Percentiles rank a stretch among this genome's conserved stretches.
These are phyloP conservation scores for Asterionellopsis glacialis DNA, from an alignment of 108 stramenopile genomes.

Conservation along the genomic window DNA sequence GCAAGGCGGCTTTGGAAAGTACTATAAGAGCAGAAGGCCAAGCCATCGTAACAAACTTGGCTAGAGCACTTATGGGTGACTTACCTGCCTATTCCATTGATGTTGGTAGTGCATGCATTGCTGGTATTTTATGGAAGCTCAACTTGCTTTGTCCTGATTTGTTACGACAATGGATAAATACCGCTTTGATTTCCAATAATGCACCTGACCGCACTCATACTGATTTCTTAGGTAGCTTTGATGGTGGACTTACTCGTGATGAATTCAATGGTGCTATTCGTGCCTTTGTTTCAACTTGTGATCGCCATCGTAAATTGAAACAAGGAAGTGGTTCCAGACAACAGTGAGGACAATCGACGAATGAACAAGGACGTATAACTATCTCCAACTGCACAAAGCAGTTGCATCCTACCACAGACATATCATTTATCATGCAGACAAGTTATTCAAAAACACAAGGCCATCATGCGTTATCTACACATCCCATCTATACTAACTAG, in stretches of 20 bases:
- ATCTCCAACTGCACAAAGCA: too few relatives aligned
- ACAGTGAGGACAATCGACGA: too few relatives aligned
- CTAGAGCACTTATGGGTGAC: conserved; percentile 68
- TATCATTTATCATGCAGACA: too few relatives aligned
- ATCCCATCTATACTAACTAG: too few relatives aligned
- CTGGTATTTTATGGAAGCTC: conserved; percentile 78
- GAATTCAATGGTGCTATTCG: conserved; percentile 66
- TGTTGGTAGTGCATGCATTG: conserved; percentile 53
- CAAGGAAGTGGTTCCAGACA: neutral
- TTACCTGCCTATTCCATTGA: conserved; percentile 69
- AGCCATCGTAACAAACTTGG: conserved; percentile 62
- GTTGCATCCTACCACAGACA: too few relatives aligned
- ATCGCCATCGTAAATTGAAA: conserved; percentile 50
- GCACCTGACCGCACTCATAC: conserved; percentile 51
- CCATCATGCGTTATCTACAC: too few relatives aligned
- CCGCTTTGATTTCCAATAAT: conserved; percentile 27
- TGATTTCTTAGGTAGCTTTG: conserved; percentile 52
- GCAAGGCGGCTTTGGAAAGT: conserved; percentile 41
- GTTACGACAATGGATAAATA: conserved; percentile 65
- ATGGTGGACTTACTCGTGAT: conserved; percentile 51
- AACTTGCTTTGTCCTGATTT: conserved; percentile 53
- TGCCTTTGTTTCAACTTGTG: conserved; percentile 56
- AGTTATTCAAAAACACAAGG: too few relatives aligned
- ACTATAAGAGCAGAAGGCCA: conserved; percentile 58
- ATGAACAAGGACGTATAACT: too few relatives aligned